Base-by-base conservation (phyloP, 352 stramenopile genomes). In the Phytophthora citricola region DNA sequence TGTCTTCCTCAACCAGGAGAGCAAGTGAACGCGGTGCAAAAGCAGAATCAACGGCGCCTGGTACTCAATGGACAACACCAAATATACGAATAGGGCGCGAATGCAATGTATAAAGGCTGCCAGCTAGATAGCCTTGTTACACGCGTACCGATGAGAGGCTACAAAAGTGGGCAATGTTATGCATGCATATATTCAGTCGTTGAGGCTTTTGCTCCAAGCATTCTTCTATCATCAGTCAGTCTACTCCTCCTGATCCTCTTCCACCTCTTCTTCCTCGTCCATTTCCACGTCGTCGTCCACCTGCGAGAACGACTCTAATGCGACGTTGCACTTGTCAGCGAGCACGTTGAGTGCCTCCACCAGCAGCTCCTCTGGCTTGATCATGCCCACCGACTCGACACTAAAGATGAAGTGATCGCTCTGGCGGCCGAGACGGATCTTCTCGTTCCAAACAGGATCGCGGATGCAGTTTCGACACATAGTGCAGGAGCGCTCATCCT, bases 381-480 rank as follows among this genome's bases (percentile, higher is more conserved):
- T 89, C 87, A 95, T 95, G 50, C 87, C 87, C 4, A 94, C 87
- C 5, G 83, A 90, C 68, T 95, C 87, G 63, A 95, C 63, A 46
- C 78, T 93, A 58, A 93, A 99, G 72, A 99, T 99, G 73, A 99
- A 99, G 76, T 99, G 96, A 78, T 99, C 90, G 36, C 86, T 92
- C 61, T 97, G 86, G 41, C 97, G 88, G 34, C 81, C 91, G 17
- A 99, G 90, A 56, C 83, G 78, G 26, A 99, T 92, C 51, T 88
- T 92, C 10, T 95, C 85, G 29, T 90, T 83, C 89, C 87, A 97
- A 14, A 69, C 75, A 29, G 87, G 85, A 62, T 93, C 87, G 29
- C 95, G 87, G 63, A 99, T 98, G 71, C 93, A 99, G 73, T 99
- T 98, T 31, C 97, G 84, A 66, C 93, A 99, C 95, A 99, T 99